A percentile compares a stretch with the other conserved stretches of the same genome.
These are phyloP conservation scores for Fusarium humuli DNA, from an alignment of 2,329 filamentous ascomycete genomes.

Conservation along the genomic window DNA sequence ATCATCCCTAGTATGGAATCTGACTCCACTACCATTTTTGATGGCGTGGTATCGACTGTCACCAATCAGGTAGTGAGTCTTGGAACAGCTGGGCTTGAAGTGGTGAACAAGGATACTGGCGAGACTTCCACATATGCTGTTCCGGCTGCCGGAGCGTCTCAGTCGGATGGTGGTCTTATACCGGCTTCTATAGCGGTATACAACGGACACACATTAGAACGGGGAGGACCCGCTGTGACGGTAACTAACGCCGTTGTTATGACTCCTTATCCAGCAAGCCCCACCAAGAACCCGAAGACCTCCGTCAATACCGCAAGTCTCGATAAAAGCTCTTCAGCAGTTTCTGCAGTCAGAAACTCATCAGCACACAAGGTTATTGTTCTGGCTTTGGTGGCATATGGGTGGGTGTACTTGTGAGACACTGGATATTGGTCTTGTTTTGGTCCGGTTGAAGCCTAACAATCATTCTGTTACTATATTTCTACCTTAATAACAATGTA, in stretches of 20 bases:
- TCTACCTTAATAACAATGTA: background rate
- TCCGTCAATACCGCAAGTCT: background rate
- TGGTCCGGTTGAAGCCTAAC: background rate
- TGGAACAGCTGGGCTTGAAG: background rate
- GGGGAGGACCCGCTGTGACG: background rate
- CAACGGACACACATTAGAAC: background rate
- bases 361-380: background rate
- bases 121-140: background rate
- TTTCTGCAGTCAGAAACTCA: background rate
- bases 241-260: background rate
- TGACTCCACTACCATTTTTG: background rate
- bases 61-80: background rate
- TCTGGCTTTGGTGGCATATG: background rate
- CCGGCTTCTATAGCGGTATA: background rate
- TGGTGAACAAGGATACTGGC: background rate
- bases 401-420: background rate
- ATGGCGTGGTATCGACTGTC: background rate
- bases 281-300: background rate
- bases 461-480: background rate
- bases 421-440: background rate
- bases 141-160: background rate
- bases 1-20: background rate
- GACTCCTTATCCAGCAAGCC: background rate
- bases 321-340: background rate
- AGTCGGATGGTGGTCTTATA: background rate